Conservation (phyloP, 2,329 filamentous ascomycete genomes). For the Gnomoniopsis sp. region DNA sequence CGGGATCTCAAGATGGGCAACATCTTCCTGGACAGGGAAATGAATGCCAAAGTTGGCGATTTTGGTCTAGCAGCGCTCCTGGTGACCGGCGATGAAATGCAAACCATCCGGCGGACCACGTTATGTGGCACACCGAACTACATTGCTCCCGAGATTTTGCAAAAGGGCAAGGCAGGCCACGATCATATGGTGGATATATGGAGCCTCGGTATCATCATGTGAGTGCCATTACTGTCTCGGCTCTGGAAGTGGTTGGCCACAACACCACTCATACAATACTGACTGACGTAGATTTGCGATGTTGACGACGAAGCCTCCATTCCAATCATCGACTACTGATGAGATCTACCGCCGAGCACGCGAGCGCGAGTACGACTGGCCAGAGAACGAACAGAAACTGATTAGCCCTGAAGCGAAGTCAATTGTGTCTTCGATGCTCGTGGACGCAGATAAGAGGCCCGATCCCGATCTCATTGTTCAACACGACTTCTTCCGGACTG, state of each 20-base stretch:
- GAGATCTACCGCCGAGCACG: slow-evolving; percentile 74
- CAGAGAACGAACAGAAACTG: slow-evolving; percentile 62
- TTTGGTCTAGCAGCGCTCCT: slow-evolving; percentile 92
- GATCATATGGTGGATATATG: slow-evolving; percentile 98
- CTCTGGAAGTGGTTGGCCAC: neutral
- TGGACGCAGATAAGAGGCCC: slow-evolving; percentile 71
- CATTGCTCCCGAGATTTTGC: slow-evolving; percentile 92
- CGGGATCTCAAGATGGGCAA: slow-evolving; percentile 98
- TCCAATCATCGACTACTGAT: slow-evolving; percentile 86
- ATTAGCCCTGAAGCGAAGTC: slow-evolving; percentile 76
- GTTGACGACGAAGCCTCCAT: slow-evolving; percentile 92
- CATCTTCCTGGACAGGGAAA: slow-evolving; percentile 86
- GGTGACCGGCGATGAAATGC: slow-evolving; percentile 86
- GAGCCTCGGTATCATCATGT: slow-evolving; percentile 97
- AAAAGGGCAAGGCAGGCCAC: slow-evolving; percentile 90
- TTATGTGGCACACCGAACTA: slow-evolving; percentile 98
- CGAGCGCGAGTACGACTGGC: slow-evolving; percentile 78
- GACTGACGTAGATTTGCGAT: slow-evolving; percentile 71
- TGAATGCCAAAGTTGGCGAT: slow-evolving; percentile 98
- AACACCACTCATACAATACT: slow-evolving; percentile 18
- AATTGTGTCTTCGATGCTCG: slow-evolving; percentile 71
- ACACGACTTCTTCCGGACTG: slow-evolving; percentile 74
- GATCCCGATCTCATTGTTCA: slow-evolving; percentile 75
- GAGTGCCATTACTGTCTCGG: slow-evolving; percentile 30
- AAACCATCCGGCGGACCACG: slow-evolving; percentile 79